Percentiles rank a stretch among this genome's conserved stretches.
phyloP scores from a whole-genome alignment of 2,329 filamentous ascomycete genomes.

The Fusarium sp. region DNA sequence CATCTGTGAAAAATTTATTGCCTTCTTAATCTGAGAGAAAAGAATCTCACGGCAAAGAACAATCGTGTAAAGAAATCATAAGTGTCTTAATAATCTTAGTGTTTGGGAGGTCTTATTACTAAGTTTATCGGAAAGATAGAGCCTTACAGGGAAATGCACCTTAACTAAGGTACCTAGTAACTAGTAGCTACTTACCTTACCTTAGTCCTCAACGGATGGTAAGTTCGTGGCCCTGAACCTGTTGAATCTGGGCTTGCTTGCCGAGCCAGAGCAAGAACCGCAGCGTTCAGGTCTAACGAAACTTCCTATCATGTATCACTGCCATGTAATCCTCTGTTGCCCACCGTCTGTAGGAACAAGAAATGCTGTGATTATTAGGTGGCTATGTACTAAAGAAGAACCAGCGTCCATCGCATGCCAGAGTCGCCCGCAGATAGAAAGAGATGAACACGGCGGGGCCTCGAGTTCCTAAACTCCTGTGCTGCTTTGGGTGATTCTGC shows the following conservation, averaged over 20 bases:
- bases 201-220: no score
- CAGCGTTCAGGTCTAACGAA: background rate
- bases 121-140: slow-evolving; percentile 7
- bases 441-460: background rate
- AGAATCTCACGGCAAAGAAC: background rate
- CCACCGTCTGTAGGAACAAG: background rate
- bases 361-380: background rate
- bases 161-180: no score
- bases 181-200: no score
- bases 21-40: background rate
- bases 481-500: slow-evolving; percentile 36
- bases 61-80: background rate
- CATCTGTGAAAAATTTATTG: background rate
- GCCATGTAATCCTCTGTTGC: background rate
- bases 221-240: no score
- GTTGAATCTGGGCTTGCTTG: no score
- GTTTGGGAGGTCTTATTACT: background rate
- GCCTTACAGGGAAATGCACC: background rate
- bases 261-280: background rate
- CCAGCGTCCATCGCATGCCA: slow-evolving; percentile 28
- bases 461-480: slow-evolving; percentile 14
- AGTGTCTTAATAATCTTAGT: background rate
- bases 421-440: slow-evolving; percentile 13
- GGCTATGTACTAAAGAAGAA: slow-evolving; percentile 5
- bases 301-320: background rate